Base-by-base conservation (phyloP, 306 rosid genomes). In the Prunus fruticosa region DNA sequence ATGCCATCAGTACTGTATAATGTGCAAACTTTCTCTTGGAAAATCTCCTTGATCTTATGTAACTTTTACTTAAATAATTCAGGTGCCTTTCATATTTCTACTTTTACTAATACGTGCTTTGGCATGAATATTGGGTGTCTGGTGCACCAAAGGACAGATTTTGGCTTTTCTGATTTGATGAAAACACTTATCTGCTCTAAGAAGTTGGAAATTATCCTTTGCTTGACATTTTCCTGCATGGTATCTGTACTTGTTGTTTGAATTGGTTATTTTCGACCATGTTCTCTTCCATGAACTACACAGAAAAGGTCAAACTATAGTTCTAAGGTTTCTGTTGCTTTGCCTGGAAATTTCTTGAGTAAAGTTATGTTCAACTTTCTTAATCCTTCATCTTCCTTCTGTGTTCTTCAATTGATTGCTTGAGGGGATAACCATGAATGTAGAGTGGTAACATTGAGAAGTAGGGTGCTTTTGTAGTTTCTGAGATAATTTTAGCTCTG, bases 401-500 rank as follows among this genome's bases (percentile, higher is more conserved):
- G 38, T n/a, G 13, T 34, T 53, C 74, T 53, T 54, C 2, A 15
- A 54, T 58, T 58, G 45, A 18, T 73, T 25, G 8, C 16, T 60
- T 41, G 41, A 8, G 18, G 54, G 11, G 2, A 20, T 22, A 57
- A 57, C 53, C 30, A 13, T 58, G 16, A 57, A 20, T 72, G 19
- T 72, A 47, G 43, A 38, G 2, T 27, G 22, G 13, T 73, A 23
- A 16, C 14, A 2, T 57, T 8, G 3, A 14, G 54, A 72, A 23
- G 22, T 38, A 23, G 52, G 66, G 65, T 4, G 3, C 3, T 71
- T 62, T 38, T 76, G 63, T 74, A 28, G 45, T 69, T 74, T 32
- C 76, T 80, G 64, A 83, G 52, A 52, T 61, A 74, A 53, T 74
- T 43, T 81, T 76, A 70, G 72, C 71, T 78, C 63, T 78, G 69